A percentile compares a stretch with the other conserved stretches of the same genome.
These are phyloP conservation scores for Chaetomiaceae sp. DNA, from an alignment of 2,329 filamentous ascomycete species.

Conservation along the genomic window DNA sequence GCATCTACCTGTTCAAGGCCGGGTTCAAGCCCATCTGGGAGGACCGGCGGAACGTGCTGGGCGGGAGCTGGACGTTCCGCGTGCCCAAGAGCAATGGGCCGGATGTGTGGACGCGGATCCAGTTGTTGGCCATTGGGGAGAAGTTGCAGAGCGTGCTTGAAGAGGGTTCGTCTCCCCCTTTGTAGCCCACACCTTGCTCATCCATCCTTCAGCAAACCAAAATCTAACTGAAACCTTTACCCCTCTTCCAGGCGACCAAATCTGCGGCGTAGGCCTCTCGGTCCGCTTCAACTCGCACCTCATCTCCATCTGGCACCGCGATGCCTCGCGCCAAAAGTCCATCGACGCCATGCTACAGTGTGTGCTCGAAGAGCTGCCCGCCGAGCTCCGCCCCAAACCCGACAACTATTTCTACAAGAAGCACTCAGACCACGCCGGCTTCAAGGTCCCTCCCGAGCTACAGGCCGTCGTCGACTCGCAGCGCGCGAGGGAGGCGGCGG, in stretches of 20 bases:
- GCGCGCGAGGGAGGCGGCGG: constrained; percentile 42
- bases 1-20: constrained; percentile 73
- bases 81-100: constrained; percentile 70
- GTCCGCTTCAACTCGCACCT: constrained; percentile 86
- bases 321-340: constrained; percentile 73
- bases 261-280: constrained; percentile 83
- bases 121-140: constrained; percentile 79
- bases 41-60: constrained; percentile 78
- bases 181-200: neutral
- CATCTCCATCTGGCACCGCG: constrained; percentile 90
- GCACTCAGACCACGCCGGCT: constrained; percentile 83
- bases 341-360: constrained; percentile 69
- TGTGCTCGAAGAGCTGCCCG: constrained; percentile 68
- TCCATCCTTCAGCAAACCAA: neutral
- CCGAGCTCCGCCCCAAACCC: constrained; percentile 66
- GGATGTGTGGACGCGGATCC: constrained; percentile 76
- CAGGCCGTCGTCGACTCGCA: constrained; percentile 55
- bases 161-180: constrained; percentile 47
- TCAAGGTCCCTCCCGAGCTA: constrained; percentile 60
- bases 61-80: constrained; percentile 89
- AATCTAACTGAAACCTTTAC: neutral
- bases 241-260: constrained; percentile 62
- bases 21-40: constrained; percentile 77
- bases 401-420: constrained; percentile 81
- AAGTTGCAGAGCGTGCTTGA: constrained; percentile 70